phyloP scores from a whole-genome alignment of 495 filamentous ascomycete species.

The Lophium mytilinum region DNA sequence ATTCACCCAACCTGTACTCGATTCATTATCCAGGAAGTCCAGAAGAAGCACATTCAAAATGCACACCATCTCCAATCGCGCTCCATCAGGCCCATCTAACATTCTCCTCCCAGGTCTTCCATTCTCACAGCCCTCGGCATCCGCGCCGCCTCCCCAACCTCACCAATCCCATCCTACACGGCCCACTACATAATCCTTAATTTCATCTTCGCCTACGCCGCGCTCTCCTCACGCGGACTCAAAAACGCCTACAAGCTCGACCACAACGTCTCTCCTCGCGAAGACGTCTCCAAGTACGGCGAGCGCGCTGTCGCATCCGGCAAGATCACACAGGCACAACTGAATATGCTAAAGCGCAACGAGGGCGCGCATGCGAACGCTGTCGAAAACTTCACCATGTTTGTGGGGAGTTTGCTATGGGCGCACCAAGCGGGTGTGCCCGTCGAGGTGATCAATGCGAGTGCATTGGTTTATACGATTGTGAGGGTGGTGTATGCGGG shows the following conservation, averaged over 20 bases:
- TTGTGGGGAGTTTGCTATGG: conserved; percentile 29
- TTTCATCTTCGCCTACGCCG: conserved; percentile 40
- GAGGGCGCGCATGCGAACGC: conserved; percentile 44
- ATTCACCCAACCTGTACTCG: no score
- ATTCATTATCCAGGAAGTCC: no score
- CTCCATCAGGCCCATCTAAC: no score
- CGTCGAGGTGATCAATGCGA: background rate
- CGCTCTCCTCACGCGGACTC: conserved; percentile 37
- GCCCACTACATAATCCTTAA: conserved; percentile 39
- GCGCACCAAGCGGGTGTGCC: background rate
- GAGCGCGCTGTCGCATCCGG: conserved; percentile 41
- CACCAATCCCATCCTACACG: conserved; percentile 21
- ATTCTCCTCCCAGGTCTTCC: background rate
- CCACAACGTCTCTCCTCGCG: conserved; percentile 41
- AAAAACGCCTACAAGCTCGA: conserved; percentile 42
- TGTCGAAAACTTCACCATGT: conserved; percentile 42
- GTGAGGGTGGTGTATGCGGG: background rate
- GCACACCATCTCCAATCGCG: no score
- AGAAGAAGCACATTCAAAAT: no score
- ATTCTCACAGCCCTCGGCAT: background rate
- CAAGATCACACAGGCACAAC: conserved; percentile 39
- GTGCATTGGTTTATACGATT: background rate
- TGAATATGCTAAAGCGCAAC: conserved; percentile 41
- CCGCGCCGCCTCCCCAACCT: background rate
- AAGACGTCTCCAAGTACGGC: conserved; percentile 42